Percentiles rank a stretch among this genome's conserved stretches.
These are phyloP conservation scores for Paratinospora sagittata DNA, from an alignment of 164 flowering plant species.

Conservation along the genomic window DNA sequence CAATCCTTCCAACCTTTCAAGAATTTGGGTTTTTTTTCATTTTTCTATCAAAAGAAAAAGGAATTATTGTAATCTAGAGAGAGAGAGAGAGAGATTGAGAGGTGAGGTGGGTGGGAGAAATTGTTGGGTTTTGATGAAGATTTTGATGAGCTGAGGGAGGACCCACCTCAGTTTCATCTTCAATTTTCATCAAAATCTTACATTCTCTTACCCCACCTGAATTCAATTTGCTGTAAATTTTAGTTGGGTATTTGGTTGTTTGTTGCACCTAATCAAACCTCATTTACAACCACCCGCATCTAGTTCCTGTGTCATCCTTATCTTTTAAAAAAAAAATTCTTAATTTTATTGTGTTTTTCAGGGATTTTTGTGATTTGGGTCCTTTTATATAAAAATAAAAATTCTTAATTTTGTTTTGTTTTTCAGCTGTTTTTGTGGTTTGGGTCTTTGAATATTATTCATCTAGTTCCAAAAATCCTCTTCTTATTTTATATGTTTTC, in stretches of 20 bases:
- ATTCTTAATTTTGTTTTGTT: no score
- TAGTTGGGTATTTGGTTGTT: neutral
- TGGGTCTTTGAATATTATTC: neutral
- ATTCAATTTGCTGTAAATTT: neutral
- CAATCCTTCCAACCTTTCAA: neutral
- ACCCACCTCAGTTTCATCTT: conserved; percentile 25
- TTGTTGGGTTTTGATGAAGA: conserved; percentile 19
- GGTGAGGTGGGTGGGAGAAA: conserved; percentile 12
- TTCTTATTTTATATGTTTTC: no score
- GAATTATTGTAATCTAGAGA: no score
- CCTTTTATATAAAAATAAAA: no score
- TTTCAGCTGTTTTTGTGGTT: neutral
- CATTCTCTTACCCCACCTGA: neutral
- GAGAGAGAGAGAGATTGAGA: conserved; percentile 8
- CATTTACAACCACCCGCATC: neutral
- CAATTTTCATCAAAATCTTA: conserved; percentile 14
- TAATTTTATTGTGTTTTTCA: neutral
- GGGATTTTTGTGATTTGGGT: no score
- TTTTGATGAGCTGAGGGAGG: conserved; percentile 20
- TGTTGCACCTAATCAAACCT: conserved; percentile 1
- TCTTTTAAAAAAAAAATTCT: no score
- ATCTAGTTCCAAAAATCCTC: no score
- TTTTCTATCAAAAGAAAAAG: no score
- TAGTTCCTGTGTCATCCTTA: neutral
- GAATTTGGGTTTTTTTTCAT: neutral